phyloP scores from a whole-genome alignment of 768 basidiomycete species.

The Amanita rimosa region DNA sequence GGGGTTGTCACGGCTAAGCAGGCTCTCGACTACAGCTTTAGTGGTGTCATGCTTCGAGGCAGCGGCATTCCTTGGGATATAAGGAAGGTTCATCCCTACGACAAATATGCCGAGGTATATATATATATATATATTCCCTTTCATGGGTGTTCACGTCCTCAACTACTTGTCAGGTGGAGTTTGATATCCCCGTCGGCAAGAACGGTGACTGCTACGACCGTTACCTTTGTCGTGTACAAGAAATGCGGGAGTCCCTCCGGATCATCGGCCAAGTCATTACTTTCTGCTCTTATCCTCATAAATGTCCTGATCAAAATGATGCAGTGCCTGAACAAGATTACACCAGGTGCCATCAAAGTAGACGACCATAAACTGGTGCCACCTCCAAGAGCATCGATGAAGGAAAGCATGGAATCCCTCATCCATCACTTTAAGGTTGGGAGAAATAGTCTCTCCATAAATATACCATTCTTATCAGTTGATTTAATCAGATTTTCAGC shows the following conservation, averaged over 20 bases:
- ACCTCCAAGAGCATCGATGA: conserved; percentile 95
- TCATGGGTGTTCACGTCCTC: not conserved
- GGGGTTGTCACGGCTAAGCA: conserved; percentile 88
- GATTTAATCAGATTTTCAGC: conserved; percentile 64
- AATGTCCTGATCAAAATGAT: conserved; percentile 4
- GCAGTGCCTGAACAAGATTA: conserved; percentile 95
- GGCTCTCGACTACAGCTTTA: conserved; percentile 87
- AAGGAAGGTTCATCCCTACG: conserved; percentile 85
- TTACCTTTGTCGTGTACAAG: conserved; percentile 94
- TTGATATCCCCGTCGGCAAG: conserved; percentile 93
- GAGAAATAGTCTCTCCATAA: not conserved
- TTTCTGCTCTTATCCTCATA: not conserved
- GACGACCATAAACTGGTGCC: conserved; percentile 98
- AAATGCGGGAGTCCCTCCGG: conserved; percentile 88
- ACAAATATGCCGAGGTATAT: conserved; percentile 85
- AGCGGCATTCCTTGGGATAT: conserved; percentile 94
- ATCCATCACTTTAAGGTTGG: conserved; percentile 96
- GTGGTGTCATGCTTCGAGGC: conserved; percentile 93
- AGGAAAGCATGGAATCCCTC: conserved; percentile 96
- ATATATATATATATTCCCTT: too few relatives aligned
- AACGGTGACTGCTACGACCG: conserved; percentile 98
- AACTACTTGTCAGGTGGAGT: conserved; percentile 62
- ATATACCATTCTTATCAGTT: not conserved
- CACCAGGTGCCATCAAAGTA: conserved; percentile 82
- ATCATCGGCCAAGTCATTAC: conserved; percentile 67